Percentiles rank a stretch among this genome's conserved stretches.
Evolutionary conservation across 2,329 filamentous ascomycete genomes (phyloP).

Genomic region (Aspergillus sp.): DNA sequence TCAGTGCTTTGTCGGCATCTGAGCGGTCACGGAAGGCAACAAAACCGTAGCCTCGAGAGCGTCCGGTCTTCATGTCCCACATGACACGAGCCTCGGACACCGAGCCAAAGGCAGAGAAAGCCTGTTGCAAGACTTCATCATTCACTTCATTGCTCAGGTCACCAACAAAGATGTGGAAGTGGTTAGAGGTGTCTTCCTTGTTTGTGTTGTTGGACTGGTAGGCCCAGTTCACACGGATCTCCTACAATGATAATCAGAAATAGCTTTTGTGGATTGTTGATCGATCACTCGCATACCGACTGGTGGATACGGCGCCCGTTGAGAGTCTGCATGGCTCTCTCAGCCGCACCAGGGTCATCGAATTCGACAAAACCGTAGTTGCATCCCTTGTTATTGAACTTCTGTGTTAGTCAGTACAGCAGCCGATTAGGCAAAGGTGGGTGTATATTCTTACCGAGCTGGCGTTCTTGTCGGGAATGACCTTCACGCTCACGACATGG

Average conservation of each 20-base stretch:
- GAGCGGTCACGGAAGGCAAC: conserved; percentile 91
- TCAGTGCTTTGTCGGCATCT: conserved; percentile 93
- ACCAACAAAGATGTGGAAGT: conserved; percentile 98
- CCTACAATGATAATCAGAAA: conserved; percentile 49
- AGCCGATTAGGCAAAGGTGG: no score
- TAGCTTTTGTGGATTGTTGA: not conserved
- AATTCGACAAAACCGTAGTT: conserved; percentile 99
- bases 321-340: conserved; percentile 93
- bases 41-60: conserved; percentile 95
- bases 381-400: conserved; percentile 79
- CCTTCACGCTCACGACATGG: conserved; percentile 97
- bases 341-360: conserved; percentile 92
- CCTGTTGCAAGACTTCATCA: conserved; percentile 87
- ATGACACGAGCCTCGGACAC: conserved; percentile 98
- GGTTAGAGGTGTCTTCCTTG: conserved; percentile 97
- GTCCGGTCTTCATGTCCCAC: conserved; percentile 99
- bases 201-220: conserved; percentile 92
- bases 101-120: conserved; percentile 91
- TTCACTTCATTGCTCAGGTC: conserved; percentile 98
- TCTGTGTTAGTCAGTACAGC: conserved; percentile 7
- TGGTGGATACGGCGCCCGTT: conserved; percentile 95
- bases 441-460: conserved; percentile 37
- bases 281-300: conserved; percentile 58
- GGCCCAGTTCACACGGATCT: conserved; percentile 99
- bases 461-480: conserved; percentile 99